Evolutionary conservation across 306 rosid species (phyloP), one percentile per base, ranked within the genome.

Genomic region (Potentilla sterilis): DNA sequence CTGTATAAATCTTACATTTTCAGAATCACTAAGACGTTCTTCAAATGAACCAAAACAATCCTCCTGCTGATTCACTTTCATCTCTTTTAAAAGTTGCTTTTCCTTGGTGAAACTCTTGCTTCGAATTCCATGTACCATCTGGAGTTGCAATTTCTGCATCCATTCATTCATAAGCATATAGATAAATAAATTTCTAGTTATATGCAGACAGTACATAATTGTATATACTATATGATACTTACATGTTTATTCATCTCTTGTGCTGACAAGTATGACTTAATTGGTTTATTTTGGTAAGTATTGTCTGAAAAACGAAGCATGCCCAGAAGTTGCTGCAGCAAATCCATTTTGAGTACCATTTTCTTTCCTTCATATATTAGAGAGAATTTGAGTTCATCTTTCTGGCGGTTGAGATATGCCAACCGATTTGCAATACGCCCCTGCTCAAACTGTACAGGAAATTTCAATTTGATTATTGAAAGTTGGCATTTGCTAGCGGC

Each of bases 111-210:
- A 54, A 44, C 40, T 82, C 44, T 72, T 64, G 5, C 70, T 22
- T 37, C n/a, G n/a, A n/a, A n/a, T n/a, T n/a, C 82, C 84, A 73
- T 82, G 84, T 13, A 35, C 52, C 75, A 85, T 67, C 63, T n/a
- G 70, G 58, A 70, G 70, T 22, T 72, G 22, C 55, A 74, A 54
- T 67, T 77, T 82, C 86, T 85, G 77, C 40, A 54, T 37, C 40
- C 40, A 37, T 37, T 37, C 5, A 37, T 37, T 37, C 40, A 5
- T 37, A 37, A 37, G 40, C 40, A 37, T 37, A 37, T 37, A 37
- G 40, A 37, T 37, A 37, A 37, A 37, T 37, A 5, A 1, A 37
- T 2, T 2, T 3, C 4, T 37, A 37, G 40, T 37, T 37, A 37
- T 37, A 5, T 37, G 5, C 40, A 37, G 3, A 5, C 40, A 37